Evolutionary conservation across 306 rosid genomes (phyloP).

Genomic region (Rosa persica): DNA sequence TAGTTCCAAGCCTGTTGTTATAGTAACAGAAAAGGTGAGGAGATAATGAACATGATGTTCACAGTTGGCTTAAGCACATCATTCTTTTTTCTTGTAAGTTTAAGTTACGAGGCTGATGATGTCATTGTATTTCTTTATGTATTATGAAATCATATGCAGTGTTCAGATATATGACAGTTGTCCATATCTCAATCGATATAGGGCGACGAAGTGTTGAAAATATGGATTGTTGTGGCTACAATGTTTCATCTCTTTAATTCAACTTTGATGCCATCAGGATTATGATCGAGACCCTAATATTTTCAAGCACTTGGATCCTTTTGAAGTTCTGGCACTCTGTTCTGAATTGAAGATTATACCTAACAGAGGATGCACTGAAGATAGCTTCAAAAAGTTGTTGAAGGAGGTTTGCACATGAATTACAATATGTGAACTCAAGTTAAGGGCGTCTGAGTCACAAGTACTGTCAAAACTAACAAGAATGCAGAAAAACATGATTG

Average conservation of each 20-base stretch:
- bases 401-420: conserved; percentile 33
- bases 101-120: background rate
- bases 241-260: conserved; percentile 1
- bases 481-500: background rate
- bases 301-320: conserved; percentile 55
- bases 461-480: background rate
- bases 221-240: background rate
- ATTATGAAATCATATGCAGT: background rate
- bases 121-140: background rate
- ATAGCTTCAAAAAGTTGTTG: conserved; percentile 59
- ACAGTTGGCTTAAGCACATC: background rate
- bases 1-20: conserved; percentile 57
- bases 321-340: conserved; percentile 56
- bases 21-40: conserved; percentile 80
- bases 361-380: conserved; percentile 44
- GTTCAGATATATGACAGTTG: background rate
- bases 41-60: conserved; percentile 8
- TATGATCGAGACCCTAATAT: conserved; percentile 77
- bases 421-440: conserved; percentile 21
- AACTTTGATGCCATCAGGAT: conserved; percentile 50
- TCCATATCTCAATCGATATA: background rate
- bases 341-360: conserved; percentile 52
- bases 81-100: background rate
- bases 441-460: conserved; percentile 3
- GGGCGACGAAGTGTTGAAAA: background rate